These are phyloP conservation scores for Populus tremula DNA, from an alignment of 345 rosid genomes.

Conservation along the genomic window DNA sequence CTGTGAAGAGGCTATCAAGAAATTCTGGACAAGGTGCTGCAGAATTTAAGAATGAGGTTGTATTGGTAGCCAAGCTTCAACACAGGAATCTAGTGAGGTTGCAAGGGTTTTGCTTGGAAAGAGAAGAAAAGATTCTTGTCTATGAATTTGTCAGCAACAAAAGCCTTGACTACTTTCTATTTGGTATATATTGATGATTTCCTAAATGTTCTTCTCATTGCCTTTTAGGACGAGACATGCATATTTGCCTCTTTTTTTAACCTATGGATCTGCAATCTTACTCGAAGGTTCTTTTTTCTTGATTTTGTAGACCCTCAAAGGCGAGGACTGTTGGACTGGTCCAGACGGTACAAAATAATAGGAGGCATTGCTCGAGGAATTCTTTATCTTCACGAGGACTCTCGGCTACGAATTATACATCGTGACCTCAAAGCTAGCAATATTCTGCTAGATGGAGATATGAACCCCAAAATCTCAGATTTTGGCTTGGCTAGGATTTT, in stretches of 20 bases:
- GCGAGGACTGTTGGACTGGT: slow-evolving; percentile 9
- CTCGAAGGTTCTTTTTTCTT: background rate
- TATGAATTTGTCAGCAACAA: slow-evolving; percentile 48
- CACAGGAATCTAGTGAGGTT: slow-evolving; percentile 51
- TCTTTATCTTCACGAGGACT: slow-evolving; percentile 27
- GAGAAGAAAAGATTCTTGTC: slow-evolving; percentile 44
- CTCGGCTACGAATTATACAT: slow-evolving; percentile 17
- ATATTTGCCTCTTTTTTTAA: too few relatives aligned
- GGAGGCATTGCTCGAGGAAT: slow-evolving; percentile 27
- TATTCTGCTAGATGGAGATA: slow-evolving; percentile 14
- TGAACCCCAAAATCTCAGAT: slow-evolving; percentile 30
- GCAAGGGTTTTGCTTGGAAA: slow-evolving; percentile 44
- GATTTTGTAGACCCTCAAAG: slow-evolving; percentile 9
- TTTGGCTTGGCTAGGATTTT: slow-evolving; percentile 30
- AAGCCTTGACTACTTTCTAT: slow-evolving; percentile 44
- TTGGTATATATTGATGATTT: slow-evolving; percentile 19
- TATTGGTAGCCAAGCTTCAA: slow-evolving; percentile 43
- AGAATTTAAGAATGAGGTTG: slow-evolving; percentile 53
- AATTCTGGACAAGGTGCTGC: slow-evolving; percentile 39
- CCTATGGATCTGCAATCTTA: too few relatives aligned
- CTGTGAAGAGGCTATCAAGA: slow-evolving; percentile 3
- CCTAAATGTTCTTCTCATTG: background rate
- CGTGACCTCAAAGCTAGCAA: slow-evolving; percentile 30
- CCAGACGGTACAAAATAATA: slow-evolving; percentile 20
- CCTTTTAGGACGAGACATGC: too few relatives aligned